Conservation (phyloP, 192 early-diverging fungal genomes). For the Mortierella alpina region DNA sequence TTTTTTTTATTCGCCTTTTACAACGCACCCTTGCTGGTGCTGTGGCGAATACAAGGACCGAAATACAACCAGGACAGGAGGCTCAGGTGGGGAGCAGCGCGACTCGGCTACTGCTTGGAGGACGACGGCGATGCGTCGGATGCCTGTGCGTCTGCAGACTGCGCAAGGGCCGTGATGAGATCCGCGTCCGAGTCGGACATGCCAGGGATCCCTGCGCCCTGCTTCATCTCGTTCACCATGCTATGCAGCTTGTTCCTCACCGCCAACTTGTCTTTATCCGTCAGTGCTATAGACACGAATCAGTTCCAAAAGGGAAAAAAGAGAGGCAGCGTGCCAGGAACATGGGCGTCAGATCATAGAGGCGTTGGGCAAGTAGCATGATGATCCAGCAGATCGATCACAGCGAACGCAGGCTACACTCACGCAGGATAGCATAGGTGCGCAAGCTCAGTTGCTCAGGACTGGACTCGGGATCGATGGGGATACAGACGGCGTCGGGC, state of each 20-base stretch:
- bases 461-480: constrained; percentile 50
- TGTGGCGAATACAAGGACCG: too few species aligned
- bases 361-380: background rate
- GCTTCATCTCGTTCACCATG: constrained; percentile 50
- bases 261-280: constrained; percentile 41
- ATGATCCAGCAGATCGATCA: background rate
- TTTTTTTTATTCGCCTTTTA: too few species aligned
- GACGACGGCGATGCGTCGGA: too few species aligned
- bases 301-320: too few species aligned
- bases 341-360: background rate
- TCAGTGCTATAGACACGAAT: constrained; percentile 17
- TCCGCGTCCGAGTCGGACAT: constrained; percentile 35
- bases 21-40: too few species aligned
- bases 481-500: constrained; percentile 42
- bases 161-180: constrained; percentile 29
- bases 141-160: constrained; percentile 24
- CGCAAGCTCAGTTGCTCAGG: constrained; percentile 28
- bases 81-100: too few species aligned
- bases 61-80: too few species aligned
- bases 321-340: background rate
- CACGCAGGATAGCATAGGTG: constrained; percentile 52
- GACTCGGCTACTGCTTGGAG: background rate
- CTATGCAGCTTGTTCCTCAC: constrained; percentile 42
- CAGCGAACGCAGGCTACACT: background rate
- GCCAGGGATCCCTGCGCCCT: constrained; percentile 44